phyloP scores from a whole-genome alignment of 2,329 filamentous ascomycete genomes.

The Dryadomyces quercus-mongolicae region DNA sequence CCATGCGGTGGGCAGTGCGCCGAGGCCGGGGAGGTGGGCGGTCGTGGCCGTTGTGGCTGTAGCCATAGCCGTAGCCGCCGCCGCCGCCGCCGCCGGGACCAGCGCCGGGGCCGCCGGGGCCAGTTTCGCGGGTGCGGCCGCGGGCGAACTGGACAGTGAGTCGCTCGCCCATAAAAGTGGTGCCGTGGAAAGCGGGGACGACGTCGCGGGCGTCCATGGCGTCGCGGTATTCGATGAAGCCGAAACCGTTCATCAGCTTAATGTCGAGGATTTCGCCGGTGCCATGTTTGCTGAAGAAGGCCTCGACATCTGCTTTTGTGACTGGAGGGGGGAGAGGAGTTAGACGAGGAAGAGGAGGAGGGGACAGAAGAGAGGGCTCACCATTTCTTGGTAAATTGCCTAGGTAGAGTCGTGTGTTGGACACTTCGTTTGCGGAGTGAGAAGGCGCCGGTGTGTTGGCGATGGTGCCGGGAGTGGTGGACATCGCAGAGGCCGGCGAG shows the following conservation, averaged over 20 bases:
- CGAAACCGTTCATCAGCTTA: slow-evolving; percentile 99
- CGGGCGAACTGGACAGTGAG: slow-evolving; percentile 97
- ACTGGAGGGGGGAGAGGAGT: slow-evolving; percentile 53
- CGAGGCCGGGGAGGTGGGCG: slow-evolving; percentile 62
- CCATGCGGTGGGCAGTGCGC: slow-evolving; percentile 92
- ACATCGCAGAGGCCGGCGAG: background rate
- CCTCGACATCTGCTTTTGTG: slow-evolving; percentile 93
- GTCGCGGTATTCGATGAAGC: slow-evolving; percentile 99
- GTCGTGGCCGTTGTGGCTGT: slow-evolving; percentile 38
- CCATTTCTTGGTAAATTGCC: slow-evolving; percentile 85
- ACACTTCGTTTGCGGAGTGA: slow-evolving; percentile 52
- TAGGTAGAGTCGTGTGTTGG: slow-evolving; percentile 20
- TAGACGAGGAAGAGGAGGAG: background rate
- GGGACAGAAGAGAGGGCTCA: slow-evolving; percentile 23
- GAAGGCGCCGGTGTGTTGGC: background rate
- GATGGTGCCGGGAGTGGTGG: background rate
- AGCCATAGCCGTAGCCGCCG: slow-evolving; percentile 8
- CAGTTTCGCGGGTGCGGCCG: slow-evolving; percentile 46
- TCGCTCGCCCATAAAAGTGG: slow-evolving; percentile 95
- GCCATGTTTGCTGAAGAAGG: slow-evolving; percentile 90
- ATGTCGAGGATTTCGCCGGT: slow-evolving; percentile 97
- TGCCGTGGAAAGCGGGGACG: slow-evolving; percentile 75
- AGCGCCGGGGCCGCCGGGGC: background rate
- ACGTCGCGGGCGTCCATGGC: slow-evolving; percentile 96
- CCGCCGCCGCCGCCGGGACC: background rate